Evolutionary conservation across 2,329 filamentous ascomycete species (phyloP).

Genomic region (Sphaerostilbella broomeana): DNA sequence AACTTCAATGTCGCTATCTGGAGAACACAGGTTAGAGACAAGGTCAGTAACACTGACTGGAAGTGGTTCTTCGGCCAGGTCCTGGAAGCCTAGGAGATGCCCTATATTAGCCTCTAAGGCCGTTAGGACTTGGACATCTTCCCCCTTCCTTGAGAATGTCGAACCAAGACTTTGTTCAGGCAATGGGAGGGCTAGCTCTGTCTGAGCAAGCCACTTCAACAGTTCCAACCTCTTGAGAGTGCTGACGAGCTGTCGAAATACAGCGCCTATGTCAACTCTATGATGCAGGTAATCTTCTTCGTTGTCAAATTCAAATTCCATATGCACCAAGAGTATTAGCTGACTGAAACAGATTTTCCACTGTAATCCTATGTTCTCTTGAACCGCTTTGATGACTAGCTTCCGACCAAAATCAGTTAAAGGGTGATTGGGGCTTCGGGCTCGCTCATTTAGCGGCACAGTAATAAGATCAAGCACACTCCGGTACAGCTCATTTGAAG

Average conservation of each 20-base stretch:
- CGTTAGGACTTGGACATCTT: conserved; percentile 46
- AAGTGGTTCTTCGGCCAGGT: conserved; percentile 43
- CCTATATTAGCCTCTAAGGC: conserved; percentile 54
- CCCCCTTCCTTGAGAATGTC: conserved; percentile 34
- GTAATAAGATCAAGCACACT: conserved; percentile 42
- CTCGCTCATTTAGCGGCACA: conserved; percentile 39
- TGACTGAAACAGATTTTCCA: conserved; percentile 74
- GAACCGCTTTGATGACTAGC: conserved; percentile 66
- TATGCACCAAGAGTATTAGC: conserved; percentile 74
- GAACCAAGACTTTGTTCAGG: conserved; percentile 28
- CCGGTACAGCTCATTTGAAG: conserved; percentile 48
- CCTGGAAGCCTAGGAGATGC: conserved; percentile 57
- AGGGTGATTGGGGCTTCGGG: conserved; percentile 41
- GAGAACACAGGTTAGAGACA: conserved; percentile 58
- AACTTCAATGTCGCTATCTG: conserved; percentile 60
- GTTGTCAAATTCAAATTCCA: conserved; percentile 75
- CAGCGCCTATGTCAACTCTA: conserved; percentile 57
- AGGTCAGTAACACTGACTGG: conserved; percentile 59
- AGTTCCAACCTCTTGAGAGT: conserved; percentile 68
- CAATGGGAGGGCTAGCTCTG: conserved; percentile 47
- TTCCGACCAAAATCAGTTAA: conserved; percentile 72
- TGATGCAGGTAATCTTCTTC: conserved; percentile 59
- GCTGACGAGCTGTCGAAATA: conserved; percentile 64
- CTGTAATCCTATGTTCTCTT: conserved; percentile 69
- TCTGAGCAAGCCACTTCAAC: conserved; percentile 60